Evolutionary conservation across 2,329 filamentous ascomycete species (phyloP), one percentile per base, ranked within the genome.

Genomic region (Botryotinia calthae): DNA sequence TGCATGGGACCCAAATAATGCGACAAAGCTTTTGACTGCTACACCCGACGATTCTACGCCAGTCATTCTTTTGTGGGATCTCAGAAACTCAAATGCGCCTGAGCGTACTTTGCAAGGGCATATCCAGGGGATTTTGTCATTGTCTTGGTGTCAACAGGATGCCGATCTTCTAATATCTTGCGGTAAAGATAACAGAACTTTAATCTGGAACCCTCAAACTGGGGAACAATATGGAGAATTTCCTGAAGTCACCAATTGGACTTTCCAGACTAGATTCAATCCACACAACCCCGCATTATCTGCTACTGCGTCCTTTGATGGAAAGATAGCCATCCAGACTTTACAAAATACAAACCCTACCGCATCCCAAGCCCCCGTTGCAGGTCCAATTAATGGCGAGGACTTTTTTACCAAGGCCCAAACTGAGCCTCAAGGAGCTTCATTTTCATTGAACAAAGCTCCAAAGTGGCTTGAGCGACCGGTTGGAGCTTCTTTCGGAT

Each of bases 211-310:
- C 82, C 94, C 96, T 1, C 93, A 96, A 79, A 97, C 92, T 4
- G 95, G 95, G 70, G 90, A 96, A 80, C 87, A 89, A 20, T 92
- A 94, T 76, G 96, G 97, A 76, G 95, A 98, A 83, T 95, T 98
- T 80, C 95, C 95, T 7, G 94, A 98, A 79, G 95, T 97, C 71
- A 98, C 95, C n/a, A 99, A 98, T 83, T 99, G 96, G 95, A 97
- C 95, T 9, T 99, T 99, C 85, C 91, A 95, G 81, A 97, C 96
- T 8, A 89, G 91, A 75, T 98, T 97, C 87, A 95, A 97, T 82
- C 96, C 96, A 44, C 90, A 93, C 77, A 97, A 99, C 82, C 95
- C 96, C 18, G 93, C 91, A 80, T 86, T 99, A 73, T 93, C 95
- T 67, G 97, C 97, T 28, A 98, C 96, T 28, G 96, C 97, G 16